Base-by-base conservation (phyloP, 225 moss, liverwort and hornwort species). In the Bryum argenteum region DNA sequence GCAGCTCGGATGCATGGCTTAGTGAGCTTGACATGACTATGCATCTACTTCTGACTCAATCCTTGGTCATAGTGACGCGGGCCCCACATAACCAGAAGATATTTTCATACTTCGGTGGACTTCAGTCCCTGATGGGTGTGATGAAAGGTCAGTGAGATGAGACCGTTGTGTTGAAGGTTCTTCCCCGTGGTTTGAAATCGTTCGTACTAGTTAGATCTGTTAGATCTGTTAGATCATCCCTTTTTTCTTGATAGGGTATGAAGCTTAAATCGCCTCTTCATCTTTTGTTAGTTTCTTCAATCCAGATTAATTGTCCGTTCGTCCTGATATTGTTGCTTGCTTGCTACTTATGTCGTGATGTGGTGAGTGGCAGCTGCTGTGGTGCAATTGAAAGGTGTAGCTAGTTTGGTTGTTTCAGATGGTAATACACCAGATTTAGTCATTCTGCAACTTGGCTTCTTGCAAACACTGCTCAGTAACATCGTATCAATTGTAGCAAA, bases 101-200 rank as follows among this genome's bases (percentile, higher is more conserved):
- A 62, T 91, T 91, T 56, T 87, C 87, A 21, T 86, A 76, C 74
- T 89, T 80, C 67, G 89, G 87, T 78, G 91, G 91, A 54, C 85
- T 91, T 85, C 91, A 91, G 67, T 65, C 87, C 21, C 61, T 91
- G 67, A 91, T 91, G 91, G 89, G 85, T 23, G 74, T 89, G 63
- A 91, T 89, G 89, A 91, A 89, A 91, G 91, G 91, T 91, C 54
- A 71, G 85, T 74, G 58, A 70, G 71, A 48, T 28, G 58, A 42
- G 17, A 23, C 69, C 60, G 7, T 63, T 20, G 52, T 68, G 55
- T 61, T 61, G 24, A 20, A 40, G 43, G 61, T 61, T 56, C 16
- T 50, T 13, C 48, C 23, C 39, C 45, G 37, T 66, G 40, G 22
- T 74, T 74, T 71, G 58, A 17, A 77, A 14, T 53, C 71, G 68